Percentiles rank a stretch among this genome's conserved stretches.
Evolutionary conservation across 2,329 filamentous ascomycete genomes (phyloP).

Genomic region (Geoglossum cookeanum): DNA sequence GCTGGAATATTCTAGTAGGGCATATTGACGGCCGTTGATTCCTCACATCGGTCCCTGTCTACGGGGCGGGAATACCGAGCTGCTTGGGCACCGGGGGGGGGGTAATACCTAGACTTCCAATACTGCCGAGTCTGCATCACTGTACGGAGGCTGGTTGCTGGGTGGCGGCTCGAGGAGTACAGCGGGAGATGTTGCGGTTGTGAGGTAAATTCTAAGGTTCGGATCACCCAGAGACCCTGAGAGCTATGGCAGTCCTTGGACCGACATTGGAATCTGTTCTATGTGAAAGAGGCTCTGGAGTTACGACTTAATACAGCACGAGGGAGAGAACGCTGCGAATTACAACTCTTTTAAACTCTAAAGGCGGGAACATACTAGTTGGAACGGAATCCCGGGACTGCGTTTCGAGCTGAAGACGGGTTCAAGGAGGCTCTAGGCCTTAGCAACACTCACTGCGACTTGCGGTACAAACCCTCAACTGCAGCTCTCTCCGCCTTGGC

Average conservation of each 20-base stretch:
- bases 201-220: background rate
- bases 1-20: background rate
- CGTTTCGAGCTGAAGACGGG: background rate
- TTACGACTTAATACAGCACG: background rate
- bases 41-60: background rate
- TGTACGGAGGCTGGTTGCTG: background rate
- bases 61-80: background rate
- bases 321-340: background rate
- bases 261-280: background rate
- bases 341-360: background rate
- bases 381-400: background rate
- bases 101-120: background rate
- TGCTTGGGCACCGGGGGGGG: background rate
- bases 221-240: background rate
- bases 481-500: conserved; percentile 10
- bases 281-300: background rate
- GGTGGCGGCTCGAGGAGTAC: background rate
- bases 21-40: background rate
- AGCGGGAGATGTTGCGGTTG: background rate
- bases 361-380: background rate
- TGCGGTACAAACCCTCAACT: conserved; percentile 6
- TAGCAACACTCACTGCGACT: conserved; percentile 3
- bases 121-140: background rate
- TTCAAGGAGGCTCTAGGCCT: background rate
- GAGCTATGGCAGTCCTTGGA: background rate